Percentiles rank a stretch among this genome's conserved stretches.
These are phyloP conservation scores for Collybia nuda DNA, from an alignment of 768 basidiomycete species.

Conservation along the genomic window DNA sequence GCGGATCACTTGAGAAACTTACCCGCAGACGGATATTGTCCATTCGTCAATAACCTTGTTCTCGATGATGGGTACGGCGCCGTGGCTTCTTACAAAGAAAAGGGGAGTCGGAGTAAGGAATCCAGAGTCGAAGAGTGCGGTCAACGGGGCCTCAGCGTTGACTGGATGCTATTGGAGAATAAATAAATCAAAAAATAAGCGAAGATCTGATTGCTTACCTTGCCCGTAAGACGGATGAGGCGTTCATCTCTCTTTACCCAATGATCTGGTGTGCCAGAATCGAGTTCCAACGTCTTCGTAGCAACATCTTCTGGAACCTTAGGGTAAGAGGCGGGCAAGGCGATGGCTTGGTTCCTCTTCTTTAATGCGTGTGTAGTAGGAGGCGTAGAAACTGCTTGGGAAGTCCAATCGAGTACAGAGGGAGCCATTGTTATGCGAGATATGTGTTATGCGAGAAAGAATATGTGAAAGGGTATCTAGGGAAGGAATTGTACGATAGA, in stretches of 20 bases:
- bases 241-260: conserved; percentile 1
- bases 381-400: too few species aligned
- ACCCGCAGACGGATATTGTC: conserved; percentile 46
- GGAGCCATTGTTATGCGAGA: too few species aligned
- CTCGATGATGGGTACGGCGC: conserved; percentile 50
- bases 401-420: too few species aligned
- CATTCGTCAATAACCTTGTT: conserved; percentile 36
- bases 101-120: conserved; percentile 55
- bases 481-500: too few species aligned
- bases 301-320: too few species aligned
- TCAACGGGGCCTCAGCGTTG: conserved; percentile 52
- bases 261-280: conserved; percentile 1
- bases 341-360: too few species aligned
- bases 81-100: conserved; percentile 65
- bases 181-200: neutral
- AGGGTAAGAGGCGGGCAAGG: too few species aligned
- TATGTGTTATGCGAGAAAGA: too few species aligned
- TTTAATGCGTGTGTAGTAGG: too few species aligned
- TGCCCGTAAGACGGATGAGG: conserved; percentile 2
- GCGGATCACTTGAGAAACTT: conserved; percentile 3
- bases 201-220: neutral
- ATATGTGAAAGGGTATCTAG: too few species aligned
- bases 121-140: conserved; percentile 42
- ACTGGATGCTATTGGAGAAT: conserved; percentile 45
- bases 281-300: too few species aligned